Base-by-base conservation (phyloP, 208 protist genomes). In the Naegleria fowleri region DNA sequence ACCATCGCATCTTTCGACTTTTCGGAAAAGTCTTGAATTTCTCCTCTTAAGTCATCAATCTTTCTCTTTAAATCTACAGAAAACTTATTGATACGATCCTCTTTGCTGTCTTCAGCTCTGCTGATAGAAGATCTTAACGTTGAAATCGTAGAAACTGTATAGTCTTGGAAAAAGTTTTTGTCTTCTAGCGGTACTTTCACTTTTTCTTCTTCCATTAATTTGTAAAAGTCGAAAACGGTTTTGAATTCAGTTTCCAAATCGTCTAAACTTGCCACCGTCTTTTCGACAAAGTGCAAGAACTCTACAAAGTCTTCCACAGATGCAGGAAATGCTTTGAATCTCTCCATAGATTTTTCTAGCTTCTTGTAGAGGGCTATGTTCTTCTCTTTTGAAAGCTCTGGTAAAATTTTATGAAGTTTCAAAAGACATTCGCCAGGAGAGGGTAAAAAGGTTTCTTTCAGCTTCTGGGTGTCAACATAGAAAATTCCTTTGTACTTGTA, bases 231-330 rank as follows among this genome's bases (percentile, higher is more conserved):
- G 75, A 94, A 94, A 43, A 98, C 96, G 91, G 96, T 96, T 90
- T 98, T 96, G 93, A 97, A 98, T n/a, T 93, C 92, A 38, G 94
- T 93, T 36, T 94, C 92, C 43, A 98, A 93, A 88, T 86, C 90
- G 88, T 98, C 97, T 87, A 98, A 95, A n/a, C 93, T 91, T 19
- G 88, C 92, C 90, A 96, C 95, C 59, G 97, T 91, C 83, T 94
- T 91, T 87, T 95, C 96, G 94, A 96, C 95, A 94, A 96, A 98
- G 36, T 93, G 92, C 22, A 97, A 92, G 92, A 96, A 97, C 92
- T 96, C 94, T 48, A 98, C 97, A 92, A 97, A 98, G 90, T 97
- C 96, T 94, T 98, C 97, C 39, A 98, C 95, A 51, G 95, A 97
- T 91, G 96, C 96, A 43, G 98, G 98, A 29, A 92, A 59, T 19